Conservation (phyloP, 2,329 filamentous ascomycete species). For the Arachnopeziza araneosa region DNA sequence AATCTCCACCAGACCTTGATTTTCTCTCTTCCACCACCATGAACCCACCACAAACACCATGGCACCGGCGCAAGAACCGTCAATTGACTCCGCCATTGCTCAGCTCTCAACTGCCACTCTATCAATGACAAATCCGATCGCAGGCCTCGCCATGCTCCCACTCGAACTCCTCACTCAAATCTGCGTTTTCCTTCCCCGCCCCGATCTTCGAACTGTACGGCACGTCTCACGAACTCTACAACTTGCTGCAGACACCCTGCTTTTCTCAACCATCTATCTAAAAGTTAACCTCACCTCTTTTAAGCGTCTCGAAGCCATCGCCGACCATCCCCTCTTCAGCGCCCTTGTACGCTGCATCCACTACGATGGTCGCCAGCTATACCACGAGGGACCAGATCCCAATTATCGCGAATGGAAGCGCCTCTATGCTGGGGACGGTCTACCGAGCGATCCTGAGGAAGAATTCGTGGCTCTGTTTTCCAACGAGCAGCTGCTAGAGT, state of each 20-base stretch:
- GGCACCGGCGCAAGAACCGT: neutral
- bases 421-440: neutral
- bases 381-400: neutral
- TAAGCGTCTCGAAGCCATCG: neutral
- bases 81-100: neutral
- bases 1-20: neutral
- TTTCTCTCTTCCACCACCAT: neutral
- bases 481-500: neutral
- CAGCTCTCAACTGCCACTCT: neutral
- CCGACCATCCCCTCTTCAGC: neutral
- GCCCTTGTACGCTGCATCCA: neutral
- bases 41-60: neutral
- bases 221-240: neutral
- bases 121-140: neutral
- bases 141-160: neutral
- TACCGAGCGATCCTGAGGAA: neutral
- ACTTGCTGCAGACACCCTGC: neutral
- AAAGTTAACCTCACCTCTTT: neutral
- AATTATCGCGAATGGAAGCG: neutral
- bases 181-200: neutral
- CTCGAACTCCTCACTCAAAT: neutral
- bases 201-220: neutral
- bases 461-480: neutral
- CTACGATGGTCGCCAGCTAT: neutral
- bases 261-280: neutral